Evolutionary conservation across 768 basidiomycete species (phyloP).

Genomic region (Ramaria rubella): DNA sequence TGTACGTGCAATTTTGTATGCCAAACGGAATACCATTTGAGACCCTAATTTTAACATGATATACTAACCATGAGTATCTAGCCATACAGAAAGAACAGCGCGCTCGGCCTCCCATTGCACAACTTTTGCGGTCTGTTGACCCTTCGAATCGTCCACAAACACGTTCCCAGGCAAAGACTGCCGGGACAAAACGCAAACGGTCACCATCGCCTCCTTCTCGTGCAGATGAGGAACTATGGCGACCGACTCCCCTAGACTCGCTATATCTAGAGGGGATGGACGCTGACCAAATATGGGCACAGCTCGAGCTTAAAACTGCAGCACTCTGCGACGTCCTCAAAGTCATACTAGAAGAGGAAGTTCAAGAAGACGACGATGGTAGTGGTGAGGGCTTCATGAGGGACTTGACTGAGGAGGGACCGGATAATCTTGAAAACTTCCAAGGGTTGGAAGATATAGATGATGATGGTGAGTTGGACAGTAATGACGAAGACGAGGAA

Average conservation of each 20-base stretch:
- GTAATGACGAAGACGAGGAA: slow-evolving; percentile 25
- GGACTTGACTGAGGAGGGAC: slow-evolving; percentile 7
- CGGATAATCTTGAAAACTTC: slow-evolving; percentile 13
- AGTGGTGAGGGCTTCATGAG: slow-evolving; percentile 17
- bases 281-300: slow-evolving; percentile 87
- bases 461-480: slow-evolving; percentile 25
- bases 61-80: background rate
- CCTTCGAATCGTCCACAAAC: slow-evolving; percentile 69
- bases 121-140: slow-evolving; percentile 60
- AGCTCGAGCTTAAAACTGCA: slow-evolving; percentile 76
- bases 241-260: slow-evolving; percentile 64
- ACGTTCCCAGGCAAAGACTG: slow-evolving; percentile 51
- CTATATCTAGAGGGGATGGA: slow-evolving; percentile 77
- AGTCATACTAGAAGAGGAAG: slow-evolving; percentile 43
- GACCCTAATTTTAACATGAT: background rate
- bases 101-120: slow-evolving; percentile 57
- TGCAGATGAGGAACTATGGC: slow-evolving; percentile 25
- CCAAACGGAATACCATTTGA: background rate
- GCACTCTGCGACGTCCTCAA: slow-evolving; percentile 66
- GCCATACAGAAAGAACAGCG: slow-evolving; percentile 50
- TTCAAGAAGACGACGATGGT: slow-evolving; percentile 27
- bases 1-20: slow-evolving; percentile 39
- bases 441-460: slow-evolving; percentile 24
- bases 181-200: slow-evolving; percentile 35
- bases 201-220: slow-evolving; percentile 26